phyloP scores from a whole-genome alignment of 768 basidiomycete species.

The Lactarius trivialis region DNA sequence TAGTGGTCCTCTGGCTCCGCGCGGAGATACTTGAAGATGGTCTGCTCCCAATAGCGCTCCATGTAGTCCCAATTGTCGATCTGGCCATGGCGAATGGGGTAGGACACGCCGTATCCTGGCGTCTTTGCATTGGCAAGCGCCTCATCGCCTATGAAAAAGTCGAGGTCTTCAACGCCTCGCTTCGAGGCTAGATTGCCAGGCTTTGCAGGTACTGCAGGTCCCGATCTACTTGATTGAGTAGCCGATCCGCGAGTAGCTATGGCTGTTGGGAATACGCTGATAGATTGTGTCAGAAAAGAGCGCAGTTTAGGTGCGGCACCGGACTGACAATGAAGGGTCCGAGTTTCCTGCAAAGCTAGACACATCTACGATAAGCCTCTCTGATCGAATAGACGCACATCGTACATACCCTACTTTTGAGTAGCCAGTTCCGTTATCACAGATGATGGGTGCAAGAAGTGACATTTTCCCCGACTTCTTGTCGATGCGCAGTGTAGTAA shows the following conservation, averaged over 20 bases:
- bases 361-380: neutral
- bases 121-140: conserved; percentile 95
- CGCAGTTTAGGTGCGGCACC: conserved; percentile 6
- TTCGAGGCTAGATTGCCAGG: conserved; percentile 92
- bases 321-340: conserved; percentile 90
- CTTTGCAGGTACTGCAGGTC: conserved; percentile 74
- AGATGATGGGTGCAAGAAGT: conserved; percentile 87
- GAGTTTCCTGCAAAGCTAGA: conserved; percentile 94
- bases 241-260: conserved; percentile 84
- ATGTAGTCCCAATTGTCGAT: conserved; percentile 99
- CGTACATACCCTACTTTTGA: conserved; percentile 90
- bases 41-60: conserved; percentile 99
- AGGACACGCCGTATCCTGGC: conserved; percentile 87
- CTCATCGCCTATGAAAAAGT: conserved; percentile 99
- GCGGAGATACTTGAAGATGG: conserved; percentile 98
- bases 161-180: conserved; percentile 96
- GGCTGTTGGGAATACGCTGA: conserved; percentile 93
- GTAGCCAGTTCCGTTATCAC: conserved; percentile 96
- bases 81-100: conserved; percentile 95
- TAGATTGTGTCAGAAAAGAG: neutral
- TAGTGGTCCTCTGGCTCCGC: conserved; percentile 99
- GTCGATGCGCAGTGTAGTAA: too few relatives aligned
- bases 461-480: conserved; percentile 48
- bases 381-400: neutral
- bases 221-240: conserved; percentile 50